phyloP scores from a whole-genome alignment of 306 rosid genomes.

The Morella rubra region DNA sequence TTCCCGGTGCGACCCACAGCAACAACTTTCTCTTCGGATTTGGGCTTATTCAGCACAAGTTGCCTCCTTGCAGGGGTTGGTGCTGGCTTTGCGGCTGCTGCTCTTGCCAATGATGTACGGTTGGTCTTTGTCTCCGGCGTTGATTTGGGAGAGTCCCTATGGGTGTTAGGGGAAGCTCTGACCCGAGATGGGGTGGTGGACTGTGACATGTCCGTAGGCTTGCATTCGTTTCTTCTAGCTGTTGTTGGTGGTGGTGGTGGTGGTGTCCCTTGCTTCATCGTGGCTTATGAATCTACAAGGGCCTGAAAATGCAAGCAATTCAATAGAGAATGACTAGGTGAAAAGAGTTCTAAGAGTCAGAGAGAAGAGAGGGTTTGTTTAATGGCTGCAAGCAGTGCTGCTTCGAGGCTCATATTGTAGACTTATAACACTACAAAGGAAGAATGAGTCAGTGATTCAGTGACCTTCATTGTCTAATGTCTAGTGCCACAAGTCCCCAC shows the following conservation, averaged over 20 bases:
- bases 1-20: slow-evolving; percentile 27
- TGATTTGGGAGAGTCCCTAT: slow-evolving; percentile 43
- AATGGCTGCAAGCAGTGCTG: background rate
- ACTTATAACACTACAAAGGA: background rate
- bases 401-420: background rate
- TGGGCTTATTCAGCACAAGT: slow-evolving; percentile 39
- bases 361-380: slow-evolving; percentile 15
- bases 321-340: slow-evolving; percentile 7
- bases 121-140: slow-evolving; percentile 26
- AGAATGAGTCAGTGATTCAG: background rate
- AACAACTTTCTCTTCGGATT: slow-evolving; percentile 42
- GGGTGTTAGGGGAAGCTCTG: slow-evolving; percentile 48
- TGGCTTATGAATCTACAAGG: slow-evolving; percentile 22
- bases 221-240: slow-evolving; percentile 29
- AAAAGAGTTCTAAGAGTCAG: background rate
- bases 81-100: slow-evolving; percentile 34
- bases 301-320: slow-evolving; percentile 20
- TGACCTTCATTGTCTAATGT: background rate
- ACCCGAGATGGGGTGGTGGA: slow-evolving; percentile 41
- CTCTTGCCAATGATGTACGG: slow-evolving; percentile 38
- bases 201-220: slow-evolving; percentile 36
- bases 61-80: slow-evolving; percentile 42
- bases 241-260: slow-evolving; percentile 21
- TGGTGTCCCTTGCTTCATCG: slow-evolving; percentile 50
- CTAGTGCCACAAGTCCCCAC: background rate